Evolutionary conservation across 371 early-diverging fungal species (phyloP).

Genomic region (Mucor lusitanicus): DNA sequence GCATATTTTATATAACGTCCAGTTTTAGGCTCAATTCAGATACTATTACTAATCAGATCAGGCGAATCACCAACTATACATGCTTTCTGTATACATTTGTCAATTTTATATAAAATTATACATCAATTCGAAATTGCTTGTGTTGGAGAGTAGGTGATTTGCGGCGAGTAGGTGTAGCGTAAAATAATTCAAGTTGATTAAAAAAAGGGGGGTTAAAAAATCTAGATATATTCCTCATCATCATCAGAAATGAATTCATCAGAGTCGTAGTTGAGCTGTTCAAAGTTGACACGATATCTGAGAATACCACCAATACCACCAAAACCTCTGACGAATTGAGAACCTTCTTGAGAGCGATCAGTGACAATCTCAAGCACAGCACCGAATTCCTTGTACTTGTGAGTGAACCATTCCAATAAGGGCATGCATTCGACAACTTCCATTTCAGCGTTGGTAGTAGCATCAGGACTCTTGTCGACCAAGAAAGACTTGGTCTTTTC

Average conservation of each 20-base stretch:
- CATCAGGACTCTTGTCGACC: conserved; percentile 50
- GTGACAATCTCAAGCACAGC: conserved; percentile 96
- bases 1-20: neutral
- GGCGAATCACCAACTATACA: neutral
- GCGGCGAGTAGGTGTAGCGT: neutral
- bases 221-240: conserved; percentile 25
- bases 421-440: conserved; percentile 79
- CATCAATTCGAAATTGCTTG: neutral
- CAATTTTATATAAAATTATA: neutral
- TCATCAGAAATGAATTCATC: conserved; percentile 49
- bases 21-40: conserved; percentile 1
- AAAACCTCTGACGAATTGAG: conserved; percentile 99
- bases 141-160: neutral
- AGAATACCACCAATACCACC: conserved; percentile 99
- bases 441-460: conserved; percentile 55
- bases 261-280: conserved; percentile 52
- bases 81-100: neutral
- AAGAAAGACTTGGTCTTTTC: conserved; percentile 73
- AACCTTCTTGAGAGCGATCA: conserved; percentile 97
- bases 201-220: neutral
- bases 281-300: conserved; percentile 92
- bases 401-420: conserved; percentile 99
- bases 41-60: conserved; percentile 11
- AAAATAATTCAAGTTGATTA: neutral
- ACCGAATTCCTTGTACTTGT: conserved; percentile 96